phyloP scores from a whole-genome alignment of 2,329 filamentous ascomycete genomes.

The Pseudogymnoascus verrucosus region DNA sequence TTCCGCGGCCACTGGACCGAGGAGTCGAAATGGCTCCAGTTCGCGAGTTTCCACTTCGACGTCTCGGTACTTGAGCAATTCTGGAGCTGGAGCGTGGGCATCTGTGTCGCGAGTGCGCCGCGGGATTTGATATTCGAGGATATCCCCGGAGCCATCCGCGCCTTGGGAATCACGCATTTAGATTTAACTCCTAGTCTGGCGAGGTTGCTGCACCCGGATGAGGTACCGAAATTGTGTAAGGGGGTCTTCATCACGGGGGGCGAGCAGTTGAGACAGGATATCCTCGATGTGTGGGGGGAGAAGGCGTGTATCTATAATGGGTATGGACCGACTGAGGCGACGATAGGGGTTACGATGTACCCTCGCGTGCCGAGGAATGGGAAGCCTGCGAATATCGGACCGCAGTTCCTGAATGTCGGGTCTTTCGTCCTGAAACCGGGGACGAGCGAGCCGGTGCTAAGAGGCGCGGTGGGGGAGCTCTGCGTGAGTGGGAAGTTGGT shows the following conservation, averaged over 20 bases:
- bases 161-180: conserved; percentile 75
- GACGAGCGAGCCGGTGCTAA: conserved; percentile 62
- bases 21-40: conserved; percentile 75
- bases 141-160: conserved; percentile 62
- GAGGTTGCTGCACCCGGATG: conserved; percentile 65
- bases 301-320: conserved; percentile 82
- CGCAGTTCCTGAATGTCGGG: conserved; percentile 80
- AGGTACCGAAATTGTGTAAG: conserved; percentile 69
- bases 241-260: conserved; percentile 93
- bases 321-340: conserved; percentile 86
- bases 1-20: conserved; percentile 67
- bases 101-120: conserved; percentile 73
- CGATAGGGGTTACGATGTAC: conserved; percentile 87
- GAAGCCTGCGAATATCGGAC: conserved; percentile 80
- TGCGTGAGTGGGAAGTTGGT: conserved; percentile 83
- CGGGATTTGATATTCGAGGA: conserved; percentile 82
- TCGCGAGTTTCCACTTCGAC: conserved; percentile 91
- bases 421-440: conserved; percentile 67
- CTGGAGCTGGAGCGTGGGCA: conserved; percentile 90
- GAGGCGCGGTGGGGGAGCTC: conserved; percentile 76
- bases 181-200: conserved; percentile 87
- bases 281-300: conserved; percentile 76
- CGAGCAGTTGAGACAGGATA: conserved; percentile 81
- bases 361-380: conserved; percentile 70
- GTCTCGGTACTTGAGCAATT: conserved; percentile 91